These are phyloP conservation scores for Penicillium turbatum DNA, from an alignment of 495 filamentous ascomycete species.

Conservation along the genomic window DNA sequence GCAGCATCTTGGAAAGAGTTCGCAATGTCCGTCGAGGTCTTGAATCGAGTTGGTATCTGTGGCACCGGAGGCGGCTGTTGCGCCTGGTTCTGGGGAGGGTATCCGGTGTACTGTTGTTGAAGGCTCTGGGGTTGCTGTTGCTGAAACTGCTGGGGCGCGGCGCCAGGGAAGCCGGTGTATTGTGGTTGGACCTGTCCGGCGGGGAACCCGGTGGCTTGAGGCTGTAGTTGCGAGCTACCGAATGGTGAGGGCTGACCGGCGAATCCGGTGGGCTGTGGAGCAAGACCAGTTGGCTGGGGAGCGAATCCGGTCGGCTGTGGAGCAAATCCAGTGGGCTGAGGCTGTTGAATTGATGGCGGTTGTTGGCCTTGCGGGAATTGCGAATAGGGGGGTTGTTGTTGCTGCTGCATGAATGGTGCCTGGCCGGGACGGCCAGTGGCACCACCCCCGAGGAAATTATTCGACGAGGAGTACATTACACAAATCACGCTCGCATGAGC, in stretches of 20 bases:
- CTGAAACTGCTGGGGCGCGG: constrained; percentile 42
- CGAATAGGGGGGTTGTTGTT: constrained; percentile 44
- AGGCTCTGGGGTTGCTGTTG: constrained; percentile 31
- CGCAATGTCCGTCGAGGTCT: constrained; percentile 81
- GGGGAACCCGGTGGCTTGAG: constrained; percentile 56
- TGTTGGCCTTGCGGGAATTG: constrained; percentile 48
- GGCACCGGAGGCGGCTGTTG: constrained; percentile 38
- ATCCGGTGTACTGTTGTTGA: constrained; percentile 42
- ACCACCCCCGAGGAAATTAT: constrained; percentile 73
- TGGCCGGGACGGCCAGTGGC: constrained; percentile 70
- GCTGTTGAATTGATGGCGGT: constrained; percentile 46
- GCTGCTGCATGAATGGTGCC: constrained; percentile 47
- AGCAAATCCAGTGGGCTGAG: constrained; percentile 52
- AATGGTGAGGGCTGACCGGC: constrained; percentile 37
- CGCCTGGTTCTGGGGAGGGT: constrained; percentile 29
- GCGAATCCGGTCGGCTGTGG: constrained; percentile 44
- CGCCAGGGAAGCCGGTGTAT: constrained; percentile 52
- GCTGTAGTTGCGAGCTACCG: constrained; percentile 40
- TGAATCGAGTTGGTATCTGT: constrained; percentile 49
- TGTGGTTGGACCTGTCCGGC: constrained; percentile 60
- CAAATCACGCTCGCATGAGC: constrained; percentile 29
- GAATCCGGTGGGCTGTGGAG: constrained; percentile 50
- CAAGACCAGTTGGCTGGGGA: constrained; percentile 43
- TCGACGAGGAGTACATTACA: constrained; percentile 84
- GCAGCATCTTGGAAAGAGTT: constrained; percentile 64